phyloP scores from a whole-genome alignment of 2,329 filamentous ascomycete genomes.

The Cladorrhinum sp. region DNA sequence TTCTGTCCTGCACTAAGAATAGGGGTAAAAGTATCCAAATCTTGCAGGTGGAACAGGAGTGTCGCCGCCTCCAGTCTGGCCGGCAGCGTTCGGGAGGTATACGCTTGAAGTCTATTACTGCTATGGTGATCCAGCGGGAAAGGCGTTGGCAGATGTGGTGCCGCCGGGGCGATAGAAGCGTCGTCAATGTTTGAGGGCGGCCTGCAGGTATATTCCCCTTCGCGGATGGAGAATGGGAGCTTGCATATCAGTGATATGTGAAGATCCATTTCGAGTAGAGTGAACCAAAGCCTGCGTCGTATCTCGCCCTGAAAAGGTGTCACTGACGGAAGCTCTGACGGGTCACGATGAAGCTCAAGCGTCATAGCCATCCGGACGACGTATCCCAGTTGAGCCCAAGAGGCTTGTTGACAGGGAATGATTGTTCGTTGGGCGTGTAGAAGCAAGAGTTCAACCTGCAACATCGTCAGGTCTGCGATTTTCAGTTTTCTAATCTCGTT shows the following conservation, averaged over 20 bases:
- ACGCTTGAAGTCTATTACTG: conserved; percentile 53
- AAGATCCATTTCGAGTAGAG: conserved; percentile 55
- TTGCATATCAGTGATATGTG: conserved; percentile 53
- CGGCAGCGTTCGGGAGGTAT: conserved; percentile 49
- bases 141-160: conserved; percentile 46
- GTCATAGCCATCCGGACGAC: conserved; percentile 57
- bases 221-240: conserved; percentile 49
- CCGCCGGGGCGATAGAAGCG: conserved; percentile 45
- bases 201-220: conserved; percentile 52
- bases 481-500: conserved; percentile 51
- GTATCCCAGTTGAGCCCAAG: conserved; percentile 54
- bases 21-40: conserved; percentile 50
- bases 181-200: conserved; percentile 55
- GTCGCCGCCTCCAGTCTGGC: conserved; percentile 49
- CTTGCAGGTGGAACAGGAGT: conserved; percentile 50
- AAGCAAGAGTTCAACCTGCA: conserved; percentile 54
- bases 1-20: conserved; percentile 53
- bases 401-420: conserved; percentile 45
- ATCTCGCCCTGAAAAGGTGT: conserved; percentile 51
- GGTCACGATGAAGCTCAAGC: conserved; percentile 57
- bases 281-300: conserved; percentile 54
- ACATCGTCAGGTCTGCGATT: conserved; percentile 48
- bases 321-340: conserved; percentile 51
- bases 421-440: conserved; percentile 53
- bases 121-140: conserved; percentile 52